Base-by-base conservation (phyloP, 805 yeast species). In the Teunomyces kruisii region DNA sequence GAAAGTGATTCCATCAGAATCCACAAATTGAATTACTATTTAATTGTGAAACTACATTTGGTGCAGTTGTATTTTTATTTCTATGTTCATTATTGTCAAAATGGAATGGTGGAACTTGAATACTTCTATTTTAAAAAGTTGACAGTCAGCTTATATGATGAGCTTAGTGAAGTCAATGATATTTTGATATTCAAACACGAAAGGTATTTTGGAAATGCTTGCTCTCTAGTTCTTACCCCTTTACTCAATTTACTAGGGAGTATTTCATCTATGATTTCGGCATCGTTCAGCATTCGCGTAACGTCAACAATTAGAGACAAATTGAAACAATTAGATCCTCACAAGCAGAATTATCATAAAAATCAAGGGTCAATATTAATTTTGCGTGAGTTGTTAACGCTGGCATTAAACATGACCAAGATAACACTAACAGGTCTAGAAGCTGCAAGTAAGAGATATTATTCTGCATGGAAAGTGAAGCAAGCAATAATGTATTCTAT, bases 81-180 rank as follows among this genome's bases (percentile, higher is more conserved):
- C 29, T 46, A 52, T 41, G 40, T 54, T 9, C 54, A 54, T 46
- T 59, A 53, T 45, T 45, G 50, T 27, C 45, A 45, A 41, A 50
- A 46, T 37, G 51, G 51, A 1, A 40, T 51, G 37, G 22, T 15
- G 3, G 48, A 47, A 7, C 42, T 51, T 28, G 53, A 55, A 22
- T 54, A 43, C 24, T 48, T 50, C 37, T 59, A 54, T 40, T 38
- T 52, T 16, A 49, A 53, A 15, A 59, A 58, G 41, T 30, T 52
- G 12, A 12, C 51, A 9, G 37, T 45, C 24, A 40, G 51, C 6
- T 26, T 51, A 12, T 52, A 46, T 38, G 30, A 38, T 19, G 64
- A 59, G 38, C 48, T 58, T 28, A 36, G 38, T 9, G 48, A 42
- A 1, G 19, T 40, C 2, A 26, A 37, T n/a, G 16, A 41, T 13